Evolutionary conservation across 208 protist species (phyloP).

Genomic region (Strigomonas culicis): DNA sequence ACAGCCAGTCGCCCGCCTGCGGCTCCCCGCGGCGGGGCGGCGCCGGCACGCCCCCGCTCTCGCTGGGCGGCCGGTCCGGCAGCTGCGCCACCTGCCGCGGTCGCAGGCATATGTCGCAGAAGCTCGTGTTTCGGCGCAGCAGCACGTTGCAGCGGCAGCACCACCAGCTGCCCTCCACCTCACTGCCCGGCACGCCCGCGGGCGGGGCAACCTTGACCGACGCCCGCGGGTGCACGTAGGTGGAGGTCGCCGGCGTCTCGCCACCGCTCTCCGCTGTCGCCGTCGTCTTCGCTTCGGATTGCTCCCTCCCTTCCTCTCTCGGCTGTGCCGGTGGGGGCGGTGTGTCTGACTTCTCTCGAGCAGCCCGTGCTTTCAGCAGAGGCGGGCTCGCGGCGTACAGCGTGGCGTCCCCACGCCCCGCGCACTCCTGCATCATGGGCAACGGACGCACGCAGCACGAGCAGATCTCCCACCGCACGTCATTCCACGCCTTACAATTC

Average conservation of each 20-base stretch:
- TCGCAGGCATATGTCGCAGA: conserved; percentile 84
- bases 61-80: background rate
- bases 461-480: conserved; percentile 82
- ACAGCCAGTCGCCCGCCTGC: conserved; percentile 51
- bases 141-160: conserved; percentile 72
- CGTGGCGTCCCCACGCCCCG: too few relatives aligned
- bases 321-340: too few relatives aligned
- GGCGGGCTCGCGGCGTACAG: too few relatives aligned
- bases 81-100: conserved; percentile 15
- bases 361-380: too few relatives aligned
- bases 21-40: background rate
- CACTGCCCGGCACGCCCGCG: too few relatives aligned
- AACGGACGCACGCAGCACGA: conserved; percentile 45
- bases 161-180: conserved; percentile 55
- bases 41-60: conserved; percentile 1
- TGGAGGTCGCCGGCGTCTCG: too few relatives aligned
- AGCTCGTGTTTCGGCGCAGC: conserved; percentile 70
- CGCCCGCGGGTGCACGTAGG: too few relatives aligned
- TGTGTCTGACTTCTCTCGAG: too few relatives aligned
- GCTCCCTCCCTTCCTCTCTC: too few relatives aligned
- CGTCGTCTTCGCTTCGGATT: too few relatives aligned
- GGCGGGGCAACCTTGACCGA: too few relatives aligned
- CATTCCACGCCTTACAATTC: conserved; percentile 50
- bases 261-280: too few relatives aligned
- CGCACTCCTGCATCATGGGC: background rate